Base-by-base conservation (phyloP, 1,139 yeast genomes). In the Protomyces inouyei region DNA sequence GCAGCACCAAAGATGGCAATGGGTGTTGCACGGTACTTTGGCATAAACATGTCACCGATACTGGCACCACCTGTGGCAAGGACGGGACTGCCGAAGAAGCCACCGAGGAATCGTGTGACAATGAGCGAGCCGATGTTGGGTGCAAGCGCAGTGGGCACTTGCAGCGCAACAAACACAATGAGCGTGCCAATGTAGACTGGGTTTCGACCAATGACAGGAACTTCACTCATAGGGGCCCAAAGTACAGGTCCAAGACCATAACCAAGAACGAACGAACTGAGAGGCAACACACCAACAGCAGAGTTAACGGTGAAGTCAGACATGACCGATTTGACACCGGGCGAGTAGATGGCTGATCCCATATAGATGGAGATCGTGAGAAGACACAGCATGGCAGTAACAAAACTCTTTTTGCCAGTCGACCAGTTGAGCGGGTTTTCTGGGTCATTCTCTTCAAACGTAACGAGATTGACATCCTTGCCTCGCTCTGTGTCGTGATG, bases 11-110 rank as follows among this genome's bases (percentile, higher is more conserved):
- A 82, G 74, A 81, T 52, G 77, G 69, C 59, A 4, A 69, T 60
- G 3, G 59, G 92, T 21, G 85, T 61, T 12, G 76, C 74, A 85
- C 85, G 52, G 89, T 90, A 52, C 86, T 87, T 70, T 83, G 76
- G 76, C 86, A 85, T 76, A 85, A 88, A 64, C 82, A 78, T 76
- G 75, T 91, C 97, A 66, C 87, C 81, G 67, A 90, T 82, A 3
- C 96, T 85, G 66, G 96, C 97, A 66, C 93, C 95, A 12, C 93
- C 96, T 69, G 89, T 85, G 3, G 96, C 85, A 72, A 91, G 79
- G 0, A 95, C 90, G 4, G 97, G 97, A 3, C 93, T 85, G 0
- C 95, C 88, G 65, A 88, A 80, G 45, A 87, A 79, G 2, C 97
- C 97, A 45, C 91, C 82, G 70, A 91, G 82, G 73, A 90, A 88